phyloP scores from a whole-genome alignment of 805 yeast genomes.

The Saccharomycopsis synnaedendra region DNA sequence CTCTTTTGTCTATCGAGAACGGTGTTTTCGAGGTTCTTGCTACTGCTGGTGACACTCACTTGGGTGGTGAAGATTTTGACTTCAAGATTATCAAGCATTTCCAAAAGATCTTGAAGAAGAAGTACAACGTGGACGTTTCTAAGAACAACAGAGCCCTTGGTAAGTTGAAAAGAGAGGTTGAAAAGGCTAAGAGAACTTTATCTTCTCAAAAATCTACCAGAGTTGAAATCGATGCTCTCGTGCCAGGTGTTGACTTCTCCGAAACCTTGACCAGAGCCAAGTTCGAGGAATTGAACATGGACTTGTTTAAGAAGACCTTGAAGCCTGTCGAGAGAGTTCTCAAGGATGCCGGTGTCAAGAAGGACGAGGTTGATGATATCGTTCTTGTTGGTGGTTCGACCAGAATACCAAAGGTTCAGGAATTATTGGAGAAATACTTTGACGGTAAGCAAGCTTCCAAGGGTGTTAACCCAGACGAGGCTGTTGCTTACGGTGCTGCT shows the following conservation, averaged over 20 bases:
- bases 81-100: conserved; percentile 81
- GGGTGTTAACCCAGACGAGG: conserved; percentile 98
- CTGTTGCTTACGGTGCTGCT: conserved; percentile 99
- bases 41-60: conserved; percentile 92
- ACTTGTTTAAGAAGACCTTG: conserved; percentile 85
- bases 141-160: conserved; percentile 39
- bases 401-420: conserved; percentile 97
- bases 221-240: conserved; percentile 91
- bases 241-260: conserved; percentile 90
- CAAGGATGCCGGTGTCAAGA: conserved; percentile 83
- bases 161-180: conserved; percentile 29
- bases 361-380: conserved; percentile 84
- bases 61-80: conserved; percentile 97
- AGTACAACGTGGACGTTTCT: conserved; percentile 75
- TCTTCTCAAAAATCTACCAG: conserved; percentile 94
- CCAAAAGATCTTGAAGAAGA: conserved; percentile 82
- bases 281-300: conserved; percentile 92
- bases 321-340: conserved; percentile 95
- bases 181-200: conserved; percentile 91
- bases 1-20: conserved; percentile 74
- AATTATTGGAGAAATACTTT: conserved; percentile 80
- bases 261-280: conserved; percentile 96
- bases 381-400: conserved; percentile 99
- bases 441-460: conserved; percentile 93
- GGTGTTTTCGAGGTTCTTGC: conserved; percentile 91